phyloP scores from a whole-genome alignment of 2,329 filamentous ascomycete species.

The Hymenoscyphus infarciens region DNA sequence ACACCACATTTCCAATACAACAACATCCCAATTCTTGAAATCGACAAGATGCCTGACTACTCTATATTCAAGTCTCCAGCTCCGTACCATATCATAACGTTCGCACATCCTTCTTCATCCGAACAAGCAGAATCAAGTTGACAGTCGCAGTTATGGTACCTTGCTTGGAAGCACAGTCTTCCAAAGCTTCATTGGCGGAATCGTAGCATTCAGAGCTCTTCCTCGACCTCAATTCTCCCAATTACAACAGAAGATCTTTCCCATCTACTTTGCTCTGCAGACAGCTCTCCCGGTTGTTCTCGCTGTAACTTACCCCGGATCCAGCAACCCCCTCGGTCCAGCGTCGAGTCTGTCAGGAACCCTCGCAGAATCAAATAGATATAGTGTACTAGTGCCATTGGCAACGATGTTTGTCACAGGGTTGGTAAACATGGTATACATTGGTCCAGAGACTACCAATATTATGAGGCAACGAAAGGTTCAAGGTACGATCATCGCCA shows the following conservation, averaged over 20 bases:
- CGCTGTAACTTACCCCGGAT: conserved; percentile 76
- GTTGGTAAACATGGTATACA: conserved; percentile 63
- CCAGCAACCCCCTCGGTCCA: conserved; percentile 37
- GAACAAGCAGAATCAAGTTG: conserved; percentile 13
- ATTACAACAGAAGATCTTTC: conserved; percentile 78
- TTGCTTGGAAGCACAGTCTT: conserved; percentile 84
- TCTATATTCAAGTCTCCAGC: conserved; percentile 55
- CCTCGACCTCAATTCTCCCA: conserved; percentile 76
- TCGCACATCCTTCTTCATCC: conserved; percentile 28
- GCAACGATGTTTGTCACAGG: conserved; percentile 67
- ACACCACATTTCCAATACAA: neutral
- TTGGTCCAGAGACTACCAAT: conserved; percentile 73
- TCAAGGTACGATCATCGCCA: conserved; percentile 57
- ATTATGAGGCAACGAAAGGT: conserved; percentile 72
- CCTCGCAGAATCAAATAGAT: conserved; percentile 57
- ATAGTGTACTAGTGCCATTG: conserved; percentile 65
- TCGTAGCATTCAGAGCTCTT: conserved; percentile 72
- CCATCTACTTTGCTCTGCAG: conserved; percentile 85
- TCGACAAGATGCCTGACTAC: conserved; percentile 36
- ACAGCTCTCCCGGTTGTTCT: conserved; percentile 69
- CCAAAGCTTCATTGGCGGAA: conserved; percentile 76
- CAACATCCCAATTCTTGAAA: neutral
- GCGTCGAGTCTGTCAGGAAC: conserved; percentile 51
- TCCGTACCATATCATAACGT: conserved; percentile 76
- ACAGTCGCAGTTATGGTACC: conserved; percentile 68